phyloP scores from a whole-genome alignment of 1,139 yeast species.

The Debaryomyces sp. region DNA sequence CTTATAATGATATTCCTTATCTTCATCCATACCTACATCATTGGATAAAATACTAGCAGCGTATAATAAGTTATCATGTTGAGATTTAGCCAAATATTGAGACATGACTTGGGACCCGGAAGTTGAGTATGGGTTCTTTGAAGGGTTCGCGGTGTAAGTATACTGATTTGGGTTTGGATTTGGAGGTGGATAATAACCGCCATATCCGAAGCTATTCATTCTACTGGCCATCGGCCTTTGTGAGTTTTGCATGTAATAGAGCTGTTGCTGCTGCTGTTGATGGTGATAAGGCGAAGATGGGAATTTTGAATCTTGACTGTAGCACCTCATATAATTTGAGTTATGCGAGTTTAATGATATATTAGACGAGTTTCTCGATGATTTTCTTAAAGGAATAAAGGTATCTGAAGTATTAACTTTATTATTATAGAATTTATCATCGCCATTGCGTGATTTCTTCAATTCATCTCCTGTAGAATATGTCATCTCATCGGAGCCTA shows the following conservation, averaged over 20 bases:
- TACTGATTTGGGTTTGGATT: conserved; percentile 5
- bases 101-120: conserved; percentile 80
- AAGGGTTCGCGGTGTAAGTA: conserved; percentile 5
- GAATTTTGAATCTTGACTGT: conserved; percentile 14
- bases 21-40: conserved; percentile 14
- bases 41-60: conserved; percentile 46
- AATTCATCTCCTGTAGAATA: conserved; percentile 21
- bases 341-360: conserved; percentile 22
- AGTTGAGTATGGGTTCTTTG: conserved; percentile 31
- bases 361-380: conserved; percentile 25
- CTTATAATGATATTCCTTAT: conserved; percentile 4
- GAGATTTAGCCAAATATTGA: conserved; percentile 72
- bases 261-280: conserved; percentile 19
- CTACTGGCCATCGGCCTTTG: not conserved
- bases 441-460: conserved; percentile 10
- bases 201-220: conserved; percentile 1
- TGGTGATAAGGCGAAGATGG: conserved; percentile 19
- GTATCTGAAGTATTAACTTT: conserved; percentile 22
- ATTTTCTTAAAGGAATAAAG: conserved; percentile 17
- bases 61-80: conserved; percentile 60
- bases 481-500: conserved; percentile 42
- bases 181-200: conserved; percentile 8
- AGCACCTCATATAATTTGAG: conserved; percentile 18
- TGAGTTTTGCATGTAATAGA: conserved; percentile 12
- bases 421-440: conserved; percentile 9